phyloP scores from a whole-genome alignment of 163 green algal genomes.

The Picocystis sp. region DNA sequence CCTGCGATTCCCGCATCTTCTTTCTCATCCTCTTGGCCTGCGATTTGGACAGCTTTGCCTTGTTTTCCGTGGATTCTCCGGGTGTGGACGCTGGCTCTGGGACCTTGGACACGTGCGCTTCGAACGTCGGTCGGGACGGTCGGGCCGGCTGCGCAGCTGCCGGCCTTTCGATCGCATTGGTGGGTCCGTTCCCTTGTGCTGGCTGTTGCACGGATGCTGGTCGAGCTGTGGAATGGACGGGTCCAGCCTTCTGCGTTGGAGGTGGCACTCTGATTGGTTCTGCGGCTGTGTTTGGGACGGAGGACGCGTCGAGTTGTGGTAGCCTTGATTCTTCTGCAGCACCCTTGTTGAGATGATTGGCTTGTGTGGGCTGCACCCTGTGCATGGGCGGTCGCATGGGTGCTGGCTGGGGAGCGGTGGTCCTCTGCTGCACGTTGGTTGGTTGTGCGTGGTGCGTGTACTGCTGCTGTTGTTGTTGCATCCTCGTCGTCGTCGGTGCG shows the following conservation, averaged over 20 bases:
- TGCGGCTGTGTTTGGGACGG: background rate
- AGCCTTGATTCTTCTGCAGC: slow-evolving; percentile 11
- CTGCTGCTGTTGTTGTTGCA: slow-evolving; percentile 10
- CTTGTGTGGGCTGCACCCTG: slow-evolving; percentile 7
- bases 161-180: background rate
- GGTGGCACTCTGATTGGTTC: background rate
- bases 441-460: background rate
- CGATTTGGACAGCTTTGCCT: slow-evolving; percentile 25
- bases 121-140: slow-evolving; percentile 7
- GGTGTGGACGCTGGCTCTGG: background rate
- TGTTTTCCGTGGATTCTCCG: slow-evolving; percentile 6
- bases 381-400: slow-evolving; percentile 6
- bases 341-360: background rate
- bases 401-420: background rate
- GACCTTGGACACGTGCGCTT: background rate
- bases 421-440: background rate
- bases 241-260: background rate
- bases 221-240: background rate
- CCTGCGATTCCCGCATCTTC: slow-evolving; percentile 25
- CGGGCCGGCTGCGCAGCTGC: background rate
- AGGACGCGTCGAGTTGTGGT: slow-evolving; percentile 1
- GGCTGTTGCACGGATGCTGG: slow-evolving; percentile 1
- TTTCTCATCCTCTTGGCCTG: slow-evolving; percentile 36
- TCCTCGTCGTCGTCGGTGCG: background rate
- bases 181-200: slow-evolving; percentile 2